Evolutionary conservation across 345 rosid genomes (phyloP).

Genomic region (Lepidium sativum): DNA sequence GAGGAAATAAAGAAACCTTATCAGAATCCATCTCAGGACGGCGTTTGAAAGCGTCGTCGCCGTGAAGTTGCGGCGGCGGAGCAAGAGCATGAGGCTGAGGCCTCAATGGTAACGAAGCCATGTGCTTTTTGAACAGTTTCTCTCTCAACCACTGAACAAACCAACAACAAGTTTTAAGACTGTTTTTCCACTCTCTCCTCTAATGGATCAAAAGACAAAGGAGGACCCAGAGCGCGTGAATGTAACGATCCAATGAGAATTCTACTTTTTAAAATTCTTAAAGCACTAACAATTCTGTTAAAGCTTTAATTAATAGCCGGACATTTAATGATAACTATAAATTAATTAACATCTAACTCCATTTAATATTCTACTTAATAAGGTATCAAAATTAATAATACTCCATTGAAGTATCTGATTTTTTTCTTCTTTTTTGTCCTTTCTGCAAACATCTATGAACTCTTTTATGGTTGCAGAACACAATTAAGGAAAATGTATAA

Average conservation of each 20-base stretch:
- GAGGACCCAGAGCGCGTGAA: conserved; percentile 11
- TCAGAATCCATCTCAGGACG: conserved; percentile 39
- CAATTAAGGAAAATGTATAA: no score
- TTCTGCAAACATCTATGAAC: not conserved
- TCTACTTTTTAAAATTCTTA: not conserved
- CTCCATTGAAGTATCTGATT: no score
- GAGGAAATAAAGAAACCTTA: conserved; percentile 24
- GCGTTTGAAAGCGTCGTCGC: conserved; percentile 31
- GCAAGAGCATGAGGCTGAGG: conserved; percentile 31
- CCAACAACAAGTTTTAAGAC: not conserved
- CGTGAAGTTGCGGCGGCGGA: conserved; percentile 15
- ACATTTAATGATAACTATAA: not conserved
- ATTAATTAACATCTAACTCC: not conserved
- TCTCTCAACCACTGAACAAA: conserved; percentile 17
- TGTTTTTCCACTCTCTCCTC: not conserved
- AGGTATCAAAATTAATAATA: not conserved
- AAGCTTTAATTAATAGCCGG: not conserved
- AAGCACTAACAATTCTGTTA: not conserved
- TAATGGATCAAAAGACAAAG: conserved; percentile 7
- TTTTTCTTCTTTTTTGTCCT: not conserved
- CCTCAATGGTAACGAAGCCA: conserved; percentile 43
- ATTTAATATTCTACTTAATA: not conserved
- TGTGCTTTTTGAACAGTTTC: conserved; percentile 25
- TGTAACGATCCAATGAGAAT: conserved; percentile 3
- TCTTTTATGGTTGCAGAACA: no score